Percentiles rank a stretch among this genome's conserved stretches.
Evolutionary conservation across 331 rosid genomes (phyloP).

Genomic region (Pyracantha coccinea): DNA sequence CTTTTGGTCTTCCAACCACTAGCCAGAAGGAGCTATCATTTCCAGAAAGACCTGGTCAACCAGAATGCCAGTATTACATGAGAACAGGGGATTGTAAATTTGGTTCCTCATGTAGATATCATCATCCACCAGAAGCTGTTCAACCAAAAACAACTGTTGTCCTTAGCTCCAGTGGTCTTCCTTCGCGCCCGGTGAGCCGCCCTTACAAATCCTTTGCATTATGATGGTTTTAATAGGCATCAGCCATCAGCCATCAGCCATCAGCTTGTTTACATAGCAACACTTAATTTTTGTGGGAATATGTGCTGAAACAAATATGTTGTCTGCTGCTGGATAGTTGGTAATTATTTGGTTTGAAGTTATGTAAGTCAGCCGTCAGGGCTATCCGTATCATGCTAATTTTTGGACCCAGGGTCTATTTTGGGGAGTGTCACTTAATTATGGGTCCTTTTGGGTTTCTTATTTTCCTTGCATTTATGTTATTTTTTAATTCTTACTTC

Average conservation of each 20-base stretch:
- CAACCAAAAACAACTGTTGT: constrained; percentile 38
- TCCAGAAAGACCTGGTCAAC: constrained; percentile 95
- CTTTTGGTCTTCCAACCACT: constrained; percentile 44
- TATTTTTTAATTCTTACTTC: too few species aligned
- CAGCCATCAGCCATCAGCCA: neutral
- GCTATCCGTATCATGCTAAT: neutral
- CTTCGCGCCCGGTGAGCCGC: constrained; percentile 80
- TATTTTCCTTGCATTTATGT: neutral
- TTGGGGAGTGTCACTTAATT: neutral
- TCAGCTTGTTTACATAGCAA: neutral
- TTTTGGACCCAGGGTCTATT: neutral
- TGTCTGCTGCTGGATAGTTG: neutral
- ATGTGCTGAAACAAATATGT: neutral
- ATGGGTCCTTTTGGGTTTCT: neutral
- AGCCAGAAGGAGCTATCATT: constrained; percentile 61
- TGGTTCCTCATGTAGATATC: constrained; percentile 94
- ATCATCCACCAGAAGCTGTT: constrained; percentile 71
- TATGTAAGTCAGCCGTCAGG: neutral
- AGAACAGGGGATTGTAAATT: constrained; percentile 98
- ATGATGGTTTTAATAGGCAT: constrained; percentile 9
- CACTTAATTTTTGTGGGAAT: neutral
- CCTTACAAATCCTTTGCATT: constrained; percentile 19
- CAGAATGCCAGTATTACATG: constrained; percentile 82
- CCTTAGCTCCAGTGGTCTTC: constrained; percentile 74
- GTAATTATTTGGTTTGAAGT: neutral